Evolutionary conservation across 2,329 filamentous ascomycete species (phyloP).

Genomic region (Hysterium pulicare): DNA sequence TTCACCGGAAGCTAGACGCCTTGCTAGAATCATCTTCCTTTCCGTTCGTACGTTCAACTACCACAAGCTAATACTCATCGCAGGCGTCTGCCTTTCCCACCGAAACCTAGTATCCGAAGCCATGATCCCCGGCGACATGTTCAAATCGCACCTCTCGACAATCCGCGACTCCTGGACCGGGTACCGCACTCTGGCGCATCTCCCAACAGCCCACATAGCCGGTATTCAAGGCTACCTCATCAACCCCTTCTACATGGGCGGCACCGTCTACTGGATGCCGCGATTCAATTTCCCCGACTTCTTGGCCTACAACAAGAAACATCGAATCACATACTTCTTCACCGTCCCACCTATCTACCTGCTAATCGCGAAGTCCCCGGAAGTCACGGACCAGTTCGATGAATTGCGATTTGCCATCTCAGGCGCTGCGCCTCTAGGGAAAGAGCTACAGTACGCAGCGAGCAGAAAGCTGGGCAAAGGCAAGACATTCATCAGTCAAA

Average conservation of each 20-base stretch:
- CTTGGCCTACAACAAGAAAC: conserved; percentile 50
- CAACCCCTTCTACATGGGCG: conserved; percentile 41
- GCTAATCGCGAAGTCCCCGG: conserved; percentile 55
- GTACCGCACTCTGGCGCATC: conserved; percentile 45
- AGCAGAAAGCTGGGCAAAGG: conserved; percentile 47
- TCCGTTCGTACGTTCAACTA: too few relatives aligned
- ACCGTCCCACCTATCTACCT: conserved; percentile 61
- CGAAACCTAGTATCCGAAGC: conserved; percentile 43
- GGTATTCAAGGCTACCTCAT: conserved; percentile 48
- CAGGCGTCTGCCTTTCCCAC: conserved; percentile 43
- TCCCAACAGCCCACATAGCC: conserved; percentile 48
- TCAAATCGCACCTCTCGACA: conserved; percentile 29
- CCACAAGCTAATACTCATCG: too few relatives aligned
- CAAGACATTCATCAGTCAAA: conserved; percentile 47
- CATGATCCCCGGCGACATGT: conserved; percentile 30
- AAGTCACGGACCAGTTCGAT: conserved; percentile 56
- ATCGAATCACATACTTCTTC: conserved; percentile 54
- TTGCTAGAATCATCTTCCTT: too few relatives aligned
- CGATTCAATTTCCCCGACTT: conserved; percentile 57
- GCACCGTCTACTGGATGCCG: conserved; percentile 59
- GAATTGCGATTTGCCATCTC: conserved; percentile 47
- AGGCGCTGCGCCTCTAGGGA: conserved; percentile 57
- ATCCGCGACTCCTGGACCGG: too few relatives aligned
- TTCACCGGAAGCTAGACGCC: background rate
- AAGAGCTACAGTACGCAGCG: conserved; percentile 52